These are phyloP conservation scores for Suillus placidus DNA, from an alignment of 768 basidiomycete genomes.

Conservation along the genomic window DNA sequence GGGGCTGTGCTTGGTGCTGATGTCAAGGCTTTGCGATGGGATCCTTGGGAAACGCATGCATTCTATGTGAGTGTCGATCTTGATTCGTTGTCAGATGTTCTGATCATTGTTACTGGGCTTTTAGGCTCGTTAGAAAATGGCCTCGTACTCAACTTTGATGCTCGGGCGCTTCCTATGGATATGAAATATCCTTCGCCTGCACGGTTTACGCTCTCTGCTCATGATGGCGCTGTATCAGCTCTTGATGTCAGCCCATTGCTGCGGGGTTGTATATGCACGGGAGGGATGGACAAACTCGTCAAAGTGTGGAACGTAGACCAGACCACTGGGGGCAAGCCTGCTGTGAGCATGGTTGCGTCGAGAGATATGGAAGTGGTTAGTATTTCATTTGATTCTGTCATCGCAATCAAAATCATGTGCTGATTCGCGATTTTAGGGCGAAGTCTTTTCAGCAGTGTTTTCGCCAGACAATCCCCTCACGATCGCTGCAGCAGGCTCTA, in stretches of 20 bases:
- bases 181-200: constrained; percentile 65
- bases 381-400: constrained; percentile 17
- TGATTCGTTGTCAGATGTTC: background rate
- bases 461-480: constrained; percentile 96
- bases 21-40: constrained; percentile 94
- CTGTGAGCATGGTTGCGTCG: constrained; percentile 82
- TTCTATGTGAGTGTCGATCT: constrained; percentile 70
- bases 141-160: constrained; percentile 89
- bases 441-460: constrained; percentile 90
- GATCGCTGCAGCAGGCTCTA: constrained; percentile 91
- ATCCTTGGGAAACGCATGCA: constrained; percentile 86
- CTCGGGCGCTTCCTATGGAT: constrained; percentile 75
- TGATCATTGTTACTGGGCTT: constrained; percentile 5
- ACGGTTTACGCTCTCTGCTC: constrained; percentile 89
- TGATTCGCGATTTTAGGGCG: constrained; percentile 62
- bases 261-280: constrained; percentile 88
- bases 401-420: background rate
- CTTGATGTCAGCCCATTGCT: constrained; percentile 91
- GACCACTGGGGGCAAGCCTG: constrained; percentile 59
- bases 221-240: constrained; percentile 87
- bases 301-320: constrained; percentile 95
- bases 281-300: constrained; percentile 92
- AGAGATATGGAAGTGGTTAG: constrained; percentile 89
- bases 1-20: constrained; percentile 88
- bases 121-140: constrained; percentile 96